Conservation (phyloP, 1,284 basidiomycete genomes). For the Pholiota adiposa region DNA sequence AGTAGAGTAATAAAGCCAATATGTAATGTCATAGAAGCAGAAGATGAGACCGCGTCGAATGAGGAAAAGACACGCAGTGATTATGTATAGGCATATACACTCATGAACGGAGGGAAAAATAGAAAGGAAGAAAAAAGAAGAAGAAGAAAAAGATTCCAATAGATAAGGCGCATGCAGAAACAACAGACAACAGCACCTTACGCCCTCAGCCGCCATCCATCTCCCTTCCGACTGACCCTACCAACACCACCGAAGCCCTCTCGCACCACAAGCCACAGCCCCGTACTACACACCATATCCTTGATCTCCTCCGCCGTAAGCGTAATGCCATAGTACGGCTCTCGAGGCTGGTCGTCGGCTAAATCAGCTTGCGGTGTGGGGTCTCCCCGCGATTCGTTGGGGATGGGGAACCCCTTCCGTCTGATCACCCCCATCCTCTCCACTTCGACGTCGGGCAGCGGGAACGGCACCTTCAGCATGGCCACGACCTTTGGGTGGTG, state of each 20-base stretch:
- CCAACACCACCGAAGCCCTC: constrained; percentile 93
- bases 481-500: constrained; percentile 96
- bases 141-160: constrained; percentile 1
- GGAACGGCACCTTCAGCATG: constrained; percentile 88
- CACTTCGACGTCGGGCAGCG: constrained; percentile 78
- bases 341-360: constrained; percentile 14
- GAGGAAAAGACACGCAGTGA: neutral
- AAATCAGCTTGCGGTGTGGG: neutral
- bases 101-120: neutral
- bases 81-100: neutral
- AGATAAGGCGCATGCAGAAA: neutral
- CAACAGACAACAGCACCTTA: constrained; percentile 21
- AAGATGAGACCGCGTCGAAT: neutral
- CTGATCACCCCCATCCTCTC: constrained; percentile 56
- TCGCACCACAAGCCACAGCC: constrained; percentile 90
- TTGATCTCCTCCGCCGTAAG: constrained; percentile 93
- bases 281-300: constrained; percentile 88
- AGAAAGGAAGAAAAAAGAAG: too few species aligned
- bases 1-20: neutral
- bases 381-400: neutral
- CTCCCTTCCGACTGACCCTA: constrained; percentile 75
- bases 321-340: constrained; percentile 48
- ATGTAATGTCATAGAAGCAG: neutral
- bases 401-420: constrained; percentile 37
- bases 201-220: constrained; percentile 72